These are phyloP conservation scores for Myxozyma kluyveri DNA, from an alignment of 805 yeast species.

Conservation along the genomic window DNA sequence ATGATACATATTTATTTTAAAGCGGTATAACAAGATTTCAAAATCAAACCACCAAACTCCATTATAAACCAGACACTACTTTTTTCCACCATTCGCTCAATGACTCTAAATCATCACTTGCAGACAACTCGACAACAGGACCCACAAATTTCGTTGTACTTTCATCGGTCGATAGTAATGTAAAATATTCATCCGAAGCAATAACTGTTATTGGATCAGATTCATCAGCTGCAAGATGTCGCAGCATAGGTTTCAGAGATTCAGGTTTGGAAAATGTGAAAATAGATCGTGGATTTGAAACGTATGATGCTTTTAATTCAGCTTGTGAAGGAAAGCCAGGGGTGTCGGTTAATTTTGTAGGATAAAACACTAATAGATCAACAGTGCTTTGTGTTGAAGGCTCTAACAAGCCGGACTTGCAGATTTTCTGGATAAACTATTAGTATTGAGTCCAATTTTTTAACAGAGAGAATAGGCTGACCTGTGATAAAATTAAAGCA, in stretches of 20 bases:
- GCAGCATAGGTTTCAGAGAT: slow-evolving; percentile 22
- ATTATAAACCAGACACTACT: no score
- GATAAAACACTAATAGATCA: slow-evolving; percentile 17
- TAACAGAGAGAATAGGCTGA: no score
- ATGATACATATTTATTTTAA: no score
- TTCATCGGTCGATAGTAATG: slow-evolving; percentile 8
- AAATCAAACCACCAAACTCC: no score
- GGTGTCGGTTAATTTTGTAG: slow-evolving; percentile 1
- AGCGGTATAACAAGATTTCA: no score
- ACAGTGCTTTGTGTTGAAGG: slow-evolving; percentile 11
- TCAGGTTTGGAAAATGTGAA: slow-evolving; percentile 13
- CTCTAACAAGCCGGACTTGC: neutral
- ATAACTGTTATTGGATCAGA: slow-evolving; percentile 10
- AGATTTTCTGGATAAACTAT: neutral
- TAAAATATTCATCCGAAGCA: slow-evolving; percentile 8
- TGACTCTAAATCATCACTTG: no score
- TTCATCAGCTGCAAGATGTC: slow-evolving; percentile 21
- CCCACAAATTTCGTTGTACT: slow-evolving; percentile 18
- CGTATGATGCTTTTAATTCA: slow-evolving; percentile 12
- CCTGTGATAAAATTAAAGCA: slow-evolving; percentile 18
- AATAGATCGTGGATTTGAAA: slow-evolving; percentile 17
- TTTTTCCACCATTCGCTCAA: no score
- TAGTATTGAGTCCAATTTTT: no score
- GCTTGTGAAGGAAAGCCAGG: slow-evolving; percentile 8
- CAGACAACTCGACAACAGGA: no score